Percentiles rank a stretch among this genome's conserved stretches.
phyloP scores from a whole-genome alignment of 2,329 filamentous ascomycete species.

The Xylaria sp. region DNA sequence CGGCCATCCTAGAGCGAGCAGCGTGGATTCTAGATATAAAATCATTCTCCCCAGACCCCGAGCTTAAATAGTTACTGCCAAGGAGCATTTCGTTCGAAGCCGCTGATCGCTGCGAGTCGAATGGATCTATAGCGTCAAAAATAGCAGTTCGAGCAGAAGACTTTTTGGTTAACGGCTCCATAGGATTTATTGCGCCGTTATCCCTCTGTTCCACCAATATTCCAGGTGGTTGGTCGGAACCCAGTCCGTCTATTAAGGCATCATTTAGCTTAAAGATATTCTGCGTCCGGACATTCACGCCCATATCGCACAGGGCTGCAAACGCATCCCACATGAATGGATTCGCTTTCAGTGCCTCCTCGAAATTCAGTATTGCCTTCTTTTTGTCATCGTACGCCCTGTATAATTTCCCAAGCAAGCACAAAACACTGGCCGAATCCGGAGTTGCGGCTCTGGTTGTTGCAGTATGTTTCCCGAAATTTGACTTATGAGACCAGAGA shows the following conservation, averaged over 20 bases:
- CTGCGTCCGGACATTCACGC: conserved; percentile 79
- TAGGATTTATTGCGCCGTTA: conserved; percentile 47
- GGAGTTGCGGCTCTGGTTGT: conserved; percentile 78
- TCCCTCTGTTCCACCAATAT: conserved; percentile 53
- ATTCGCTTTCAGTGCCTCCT: conserved; percentile 87
- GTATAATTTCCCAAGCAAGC: conserved; percentile 87
- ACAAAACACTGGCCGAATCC: conserved; percentile 85
- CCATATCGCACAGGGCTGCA: conserved; percentile 85
- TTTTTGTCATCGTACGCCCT: conserved; percentile 83
- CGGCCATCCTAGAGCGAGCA: conserved; percentile 58
- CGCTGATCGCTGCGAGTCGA: conserved; percentile 57
- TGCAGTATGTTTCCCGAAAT: conserved; percentile 85
- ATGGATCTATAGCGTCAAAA: conserved; percentile 59
- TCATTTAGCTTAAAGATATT: conserved; percentile 87
- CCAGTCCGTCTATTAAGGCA: conserved; percentile 59
- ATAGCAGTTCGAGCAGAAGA: conserved; percentile 52
- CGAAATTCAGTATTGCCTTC: conserved; percentile 86
- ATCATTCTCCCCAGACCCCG: conserved; percentile 61
- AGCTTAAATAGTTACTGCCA: conserved; percentile 53
- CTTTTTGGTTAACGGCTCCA: conserved; percentile 57
- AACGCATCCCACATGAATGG: conserved; percentile 99
- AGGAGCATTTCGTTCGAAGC: conserved; percentile 54
- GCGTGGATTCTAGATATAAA: conserved; percentile 66
- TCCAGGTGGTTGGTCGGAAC: conserved; percentile 50
- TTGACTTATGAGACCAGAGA: conserved; percentile 79